Conservation (phyloP, 2,329 filamentous ascomycete species). For the Paraconiothyrium brasiliense region DNA sequence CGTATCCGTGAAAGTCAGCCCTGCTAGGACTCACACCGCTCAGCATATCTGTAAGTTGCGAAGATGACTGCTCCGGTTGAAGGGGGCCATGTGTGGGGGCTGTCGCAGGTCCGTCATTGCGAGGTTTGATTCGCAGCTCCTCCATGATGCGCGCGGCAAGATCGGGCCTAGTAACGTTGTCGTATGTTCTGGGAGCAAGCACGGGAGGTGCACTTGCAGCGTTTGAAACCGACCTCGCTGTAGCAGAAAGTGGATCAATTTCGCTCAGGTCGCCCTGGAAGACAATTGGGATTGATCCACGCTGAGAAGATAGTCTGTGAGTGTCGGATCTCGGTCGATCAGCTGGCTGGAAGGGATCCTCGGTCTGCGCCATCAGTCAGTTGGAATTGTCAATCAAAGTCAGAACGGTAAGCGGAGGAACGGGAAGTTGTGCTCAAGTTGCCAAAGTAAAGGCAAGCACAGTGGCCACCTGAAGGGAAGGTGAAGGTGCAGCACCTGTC, state of each 20-base stretch:
- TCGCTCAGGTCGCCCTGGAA: conserved; percentile 36
- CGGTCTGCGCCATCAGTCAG: conserved; percentile 34
- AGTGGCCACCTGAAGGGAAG: conserved; percentile 11
- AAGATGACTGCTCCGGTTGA: conserved; percentile 33
- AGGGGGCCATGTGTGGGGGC: conserved; percentile 12
- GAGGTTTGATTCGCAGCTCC: conserved; percentile 29
- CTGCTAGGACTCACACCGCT: conserved; percentile 28
- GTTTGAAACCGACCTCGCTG: conserved; percentile 17
- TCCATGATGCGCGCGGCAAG: conserved; percentile 30
- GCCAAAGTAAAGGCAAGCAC: background rate
- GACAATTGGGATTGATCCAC: conserved; percentile 35
- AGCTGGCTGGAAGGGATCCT: conserved; percentile 36
- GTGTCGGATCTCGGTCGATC: conserved; percentile 20
- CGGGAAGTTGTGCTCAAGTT: background rate
- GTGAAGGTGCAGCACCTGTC: background rate
- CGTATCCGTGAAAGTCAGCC: conserved; percentile 30
- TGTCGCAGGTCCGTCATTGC: conserved; percentile 11
- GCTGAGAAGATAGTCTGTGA: conserved; percentile 20
- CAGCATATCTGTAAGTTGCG: conserved; percentile 43
- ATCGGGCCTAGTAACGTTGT: background rate
- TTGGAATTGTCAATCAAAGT: background rate
- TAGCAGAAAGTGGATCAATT: conserved; percentile 29
- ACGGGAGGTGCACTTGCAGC: background rate
- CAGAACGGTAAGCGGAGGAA: background rate
- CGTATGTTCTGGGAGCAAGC: background rate